Evolutionary conservation across 768 basidiomycete species (phyloP).

Genomic region (Pulveroboletus ravenelii): DNA sequence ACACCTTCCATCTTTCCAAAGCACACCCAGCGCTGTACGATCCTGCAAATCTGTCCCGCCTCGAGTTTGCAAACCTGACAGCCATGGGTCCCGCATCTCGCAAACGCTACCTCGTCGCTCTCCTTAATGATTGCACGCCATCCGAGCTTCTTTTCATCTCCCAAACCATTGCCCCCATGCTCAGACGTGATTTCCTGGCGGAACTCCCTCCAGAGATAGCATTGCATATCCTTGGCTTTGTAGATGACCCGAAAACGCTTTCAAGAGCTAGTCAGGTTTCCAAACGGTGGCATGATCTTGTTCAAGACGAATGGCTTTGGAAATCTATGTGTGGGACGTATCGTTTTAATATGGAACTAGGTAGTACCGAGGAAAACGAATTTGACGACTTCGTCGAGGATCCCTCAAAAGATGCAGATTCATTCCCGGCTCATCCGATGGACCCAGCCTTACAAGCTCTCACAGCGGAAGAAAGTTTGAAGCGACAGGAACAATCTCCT

Average conservation of each 20-base stretch:
- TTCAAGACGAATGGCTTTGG: constrained; percentile 79
- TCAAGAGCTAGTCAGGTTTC: constrained; percentile 67
- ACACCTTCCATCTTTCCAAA: constrained; percentile 19
- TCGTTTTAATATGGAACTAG: constrained; percentile 37
- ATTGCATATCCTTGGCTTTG: constrained; percentile 67
- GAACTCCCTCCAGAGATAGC: constrained; percentile 68
- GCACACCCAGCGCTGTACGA: constrained; percentile 13
- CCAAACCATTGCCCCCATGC: constrained; percentile 55
- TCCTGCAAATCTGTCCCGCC: constrained; percentile 25
- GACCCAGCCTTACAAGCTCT: constrained; percentile 40
- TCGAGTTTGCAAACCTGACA: constrained; percentile 30
- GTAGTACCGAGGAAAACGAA: constrained; percentile 20
- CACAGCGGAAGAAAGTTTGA: constrained; percentile 27
- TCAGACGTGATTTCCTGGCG: constrained; percentile 56
- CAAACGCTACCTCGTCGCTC: constrained; percentile 46
- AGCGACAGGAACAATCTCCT: constrained; percentile 24
- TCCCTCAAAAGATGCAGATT: constrained; percentile 31
- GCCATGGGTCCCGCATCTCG: constrained; percentile 39
- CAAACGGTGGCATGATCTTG: constrained; percentile 62
- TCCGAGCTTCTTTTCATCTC: constrained; percentile 65
- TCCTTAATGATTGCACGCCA: constrained; percentile 52
- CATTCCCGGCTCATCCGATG: constrained; percentile 34
- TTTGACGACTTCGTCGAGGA: constrained; percentile 27
- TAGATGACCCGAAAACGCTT: constrained; percentile 72
- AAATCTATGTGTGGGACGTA: constrained; percentile 62